These are phyloP conservation scores for Yamadazyma tumulicola DNA, from an alignment of 805 yeast species.

Conservation along the genomic window DNA sequence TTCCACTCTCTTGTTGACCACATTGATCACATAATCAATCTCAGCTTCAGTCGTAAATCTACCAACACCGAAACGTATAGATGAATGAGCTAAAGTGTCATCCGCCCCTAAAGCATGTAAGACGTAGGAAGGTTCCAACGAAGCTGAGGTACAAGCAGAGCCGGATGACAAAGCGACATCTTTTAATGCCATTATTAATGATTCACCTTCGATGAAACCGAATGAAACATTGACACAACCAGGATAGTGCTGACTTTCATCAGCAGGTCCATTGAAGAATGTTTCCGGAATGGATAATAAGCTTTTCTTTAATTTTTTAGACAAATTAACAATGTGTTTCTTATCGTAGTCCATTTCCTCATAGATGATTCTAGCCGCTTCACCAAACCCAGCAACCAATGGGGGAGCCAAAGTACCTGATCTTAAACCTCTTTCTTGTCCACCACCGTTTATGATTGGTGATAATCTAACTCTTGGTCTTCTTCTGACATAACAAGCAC, in stretches of 20 bases:
- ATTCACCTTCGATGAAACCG: slow-evolving; percentile 98
- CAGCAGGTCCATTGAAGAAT: slow-evolving; percentile 79
- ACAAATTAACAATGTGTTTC: slow-evolving; percentile 64
- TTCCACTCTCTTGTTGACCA: slow-evolving; percentile 84
- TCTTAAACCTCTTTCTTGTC: slow-evolving; percentile 97
- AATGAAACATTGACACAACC: slow-evolving; percentile 97
- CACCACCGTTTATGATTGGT: slow-evolving; percentile 95
- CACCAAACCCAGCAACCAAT: slow-evolving; percentile 92
- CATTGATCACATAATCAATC: slow-evolving; percentile 87
- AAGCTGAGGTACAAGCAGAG: slow-evolving; percentile 98
- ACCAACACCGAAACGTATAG: slow-evolving; percentile 95
- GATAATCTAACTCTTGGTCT: slow-evolving; percentile 97
- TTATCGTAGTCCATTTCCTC: slow-evolving; percentile 73
- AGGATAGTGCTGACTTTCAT: slow-evolving; percentile 51
- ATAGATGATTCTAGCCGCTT: slow-evolving; percentile 83
- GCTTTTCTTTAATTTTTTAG: slow-evolving; percentile 69
- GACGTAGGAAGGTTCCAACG: slow-evolving; percentile 95
- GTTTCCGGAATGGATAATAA: slow-evolving; percentile 84
- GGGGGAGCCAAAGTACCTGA: slow-evolving; percentile 99
- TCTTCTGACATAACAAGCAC: slow-evolving; percentile 93
- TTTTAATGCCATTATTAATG: slow-evolving; percentile 93
- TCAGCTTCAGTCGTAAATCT: slow-evolving; percentile 96
- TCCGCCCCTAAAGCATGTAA: slow-evolving; percentile 96
- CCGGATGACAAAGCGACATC: slow-evolving; percentile 96
- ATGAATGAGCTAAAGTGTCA: slow-evolving; percentile 97